Base-by-base conservation (phyloP, 2,329 filamentous ascomycete genomes). In the Botrytis medusae region DNA sequence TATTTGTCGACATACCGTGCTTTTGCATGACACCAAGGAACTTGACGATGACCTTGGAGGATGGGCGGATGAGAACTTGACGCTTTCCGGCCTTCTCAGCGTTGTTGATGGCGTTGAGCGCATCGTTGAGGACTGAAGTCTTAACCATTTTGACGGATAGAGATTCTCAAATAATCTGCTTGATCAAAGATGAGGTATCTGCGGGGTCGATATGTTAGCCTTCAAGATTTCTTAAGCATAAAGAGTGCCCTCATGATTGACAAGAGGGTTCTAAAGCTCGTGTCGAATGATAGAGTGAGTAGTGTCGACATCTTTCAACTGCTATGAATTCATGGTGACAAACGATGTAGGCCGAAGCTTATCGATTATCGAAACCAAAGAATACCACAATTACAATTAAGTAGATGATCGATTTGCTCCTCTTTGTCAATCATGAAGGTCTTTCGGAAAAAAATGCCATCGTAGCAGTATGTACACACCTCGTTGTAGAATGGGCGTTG, bases 81-180 rank as follows among this genome's bases (percentile, higher is more conserved):
- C 96, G 95, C 93, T 98, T 98, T 88, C 96, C 96, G 82, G 93
- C 89, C 93, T 99, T 98, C 91, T 99, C 97, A 90, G 96, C 96
- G 87, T 99, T 99, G 94, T 99, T 99, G 92, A 99, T 98, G 89
- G 91, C 89, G 86, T 97, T 97, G 83, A 98, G 93, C 85, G 93
- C 94, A 92, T 99, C 96, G 91, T 98, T 97, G 87, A 99, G 95
- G 84, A 98, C 96, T 85, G 94, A 97, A 83, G 96, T 98, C 89
- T 93, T 94, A 87, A 98, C 95, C 95, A 99, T 99, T 85, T 93
- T 98, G 90, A 84, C 91, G 90, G 89, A 81, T 80, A 83, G 89
- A 93, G 92, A 94, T 94, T 94, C 91, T 94, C 91, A 92, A 88
- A 88, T 92, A 72, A 72, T 72, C 71, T 91, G 86, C 84, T 80